Evolutionary conservation across 2,329 filamentous ascomycete genomes (phyloP), one percentile per base, ranked within the genome.

Genomic region (Metarhizium album): DNA sequence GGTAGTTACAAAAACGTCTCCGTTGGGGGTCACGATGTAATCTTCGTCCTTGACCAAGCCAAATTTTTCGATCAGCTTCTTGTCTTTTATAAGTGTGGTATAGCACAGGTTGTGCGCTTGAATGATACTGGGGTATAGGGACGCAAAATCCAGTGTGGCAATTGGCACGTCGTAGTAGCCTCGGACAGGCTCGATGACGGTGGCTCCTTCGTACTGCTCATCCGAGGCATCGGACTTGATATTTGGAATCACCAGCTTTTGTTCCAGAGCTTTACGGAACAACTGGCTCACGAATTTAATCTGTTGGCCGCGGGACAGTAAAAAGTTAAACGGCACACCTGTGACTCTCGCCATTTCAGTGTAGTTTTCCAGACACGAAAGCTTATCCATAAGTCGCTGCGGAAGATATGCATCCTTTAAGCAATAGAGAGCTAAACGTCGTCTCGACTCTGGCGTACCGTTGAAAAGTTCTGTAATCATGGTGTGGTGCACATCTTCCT

Each of bases 291-390:
- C 81, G 70, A 98, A 98, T 63, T 95, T 95, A 65, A 98, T 84
- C 68, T 98, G 94, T 66, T 98, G 93, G 43, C 93, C 93, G 63
- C 90, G 83, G 23, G 93, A 83, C 2, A 98, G 78, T 43, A 98
- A 77, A 63, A 86, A 95, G 64, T 95, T 97, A 74, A 98, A 98
- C 0, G 93, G 93, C 4, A 98, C 91, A 60, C 93, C 93, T 24
- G 94, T 98, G 69, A 98, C 93, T 80, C 93, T 93, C 52, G 93
- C 91, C 93, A 98, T 98, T 70, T 98, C 93, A 0, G 93, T 97
- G 63, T 97, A 97, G 66, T 98, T 98, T 69, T 95, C 87, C n/a
- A 98, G 75, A 69, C 93, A 97, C 64, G 95, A 97, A 24, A 98
- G 75, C 67, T 98, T 98, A 64, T 98, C 93, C 83, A 98, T 90